These are phyloP conservation scores for Ogataea pini DNA, from an alignment of 805 yeast species.

Conservation along the genomic window DNA sequence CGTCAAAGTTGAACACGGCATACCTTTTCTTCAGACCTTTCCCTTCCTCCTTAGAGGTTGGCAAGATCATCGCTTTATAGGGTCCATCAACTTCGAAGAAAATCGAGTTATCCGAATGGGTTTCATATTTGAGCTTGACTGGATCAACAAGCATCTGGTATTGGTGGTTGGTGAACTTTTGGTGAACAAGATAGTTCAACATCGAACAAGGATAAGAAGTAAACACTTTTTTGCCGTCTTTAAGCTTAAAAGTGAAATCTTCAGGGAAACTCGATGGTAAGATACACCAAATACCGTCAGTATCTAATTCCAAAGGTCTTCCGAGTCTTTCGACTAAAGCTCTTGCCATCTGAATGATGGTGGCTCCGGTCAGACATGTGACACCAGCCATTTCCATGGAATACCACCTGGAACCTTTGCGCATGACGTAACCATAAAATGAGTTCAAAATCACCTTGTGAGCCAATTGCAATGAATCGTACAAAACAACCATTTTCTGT, in stretches of 20 bases:
- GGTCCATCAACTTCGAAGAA: conserved; percentile 99
- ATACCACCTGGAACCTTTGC: conserved; percentile 99
- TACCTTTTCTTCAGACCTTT: conserved; percentile 94
- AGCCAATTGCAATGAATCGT: conserved; percentile 94
- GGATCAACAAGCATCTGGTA: conserved; percentile 85
- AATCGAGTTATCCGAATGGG: conserved; percentile 86
- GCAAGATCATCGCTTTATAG: conserved; percentile 93
- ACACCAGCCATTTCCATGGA: conserved; percentile 99
- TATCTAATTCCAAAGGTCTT: conserved; percentile 92
- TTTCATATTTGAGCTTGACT: conserved; percentile 63
- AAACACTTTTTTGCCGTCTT: conserved; percentile 73
- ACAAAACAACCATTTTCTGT: conserved; percentile 86
- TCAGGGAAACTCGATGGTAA: conserved; percentile 93
- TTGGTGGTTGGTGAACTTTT: conserved; percentile 88
- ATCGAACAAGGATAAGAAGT: conserved; percentile 94
- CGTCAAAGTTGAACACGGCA: conserved; percentile 96
- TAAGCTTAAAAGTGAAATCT: conserved; percentile 66
- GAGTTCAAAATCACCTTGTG: conserved; percentile 96
- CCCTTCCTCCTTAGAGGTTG: conserved; percentile 97
- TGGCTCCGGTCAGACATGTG: conserved; percentile 96
- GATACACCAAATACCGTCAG: conserved; percentile 99
- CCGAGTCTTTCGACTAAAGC: conserved; percentile 89
- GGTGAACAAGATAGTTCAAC: conserved; percentile 91
- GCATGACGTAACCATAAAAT: conserved; percentile 97
- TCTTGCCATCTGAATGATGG: conserved; percentile 97